A percentile compares a stretch with the other conserved stretches of the same genome.
Evolutionary conservation across 176 grass and related monocot species (phyloP).

Genomic region (Zea luxurians): DNA sequence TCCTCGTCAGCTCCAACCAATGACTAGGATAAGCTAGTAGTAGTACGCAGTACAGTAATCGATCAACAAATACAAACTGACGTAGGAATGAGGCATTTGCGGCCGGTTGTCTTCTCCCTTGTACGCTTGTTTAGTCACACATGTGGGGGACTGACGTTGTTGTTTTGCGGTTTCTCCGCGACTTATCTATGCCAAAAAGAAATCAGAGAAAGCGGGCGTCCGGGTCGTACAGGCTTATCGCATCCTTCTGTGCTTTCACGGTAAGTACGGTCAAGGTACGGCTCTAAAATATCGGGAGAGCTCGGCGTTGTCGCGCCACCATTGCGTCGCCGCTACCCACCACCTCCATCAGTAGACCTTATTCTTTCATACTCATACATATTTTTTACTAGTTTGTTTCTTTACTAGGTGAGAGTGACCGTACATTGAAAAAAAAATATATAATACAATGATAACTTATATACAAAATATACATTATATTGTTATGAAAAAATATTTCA

Average conservation of each 20-base stretch:
- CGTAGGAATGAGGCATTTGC: constrained; percentile 36
- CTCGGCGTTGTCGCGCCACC: constrained; percentile 36
- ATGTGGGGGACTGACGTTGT: not conserved
- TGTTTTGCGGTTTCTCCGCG: not conserved
- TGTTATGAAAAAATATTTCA: no score
- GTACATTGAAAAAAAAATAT: no score
- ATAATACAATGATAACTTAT: no score
- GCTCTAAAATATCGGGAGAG: constrained; percentile 17
- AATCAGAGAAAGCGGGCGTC: not conserved
- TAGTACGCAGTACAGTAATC: not conserved
- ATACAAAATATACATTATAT: no score
- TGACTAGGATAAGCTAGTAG: constrained; percentile 29
- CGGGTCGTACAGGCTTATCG: not conserved
- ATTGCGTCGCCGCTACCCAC: constrained; percentile 39
- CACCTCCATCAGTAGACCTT: not conserved
- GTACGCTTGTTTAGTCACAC: constrained; percentile 26
- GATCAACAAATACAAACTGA: constrained; percentile 22
- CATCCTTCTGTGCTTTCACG: not conserved
- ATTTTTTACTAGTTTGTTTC: no score
- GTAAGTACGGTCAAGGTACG: constrained; percentile 50
- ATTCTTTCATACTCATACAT: no score
- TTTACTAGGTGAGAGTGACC: no score
- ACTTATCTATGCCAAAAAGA: constrained; percentile 22
- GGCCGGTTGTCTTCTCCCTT: constrained; percentile 34
- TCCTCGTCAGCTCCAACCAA: constrained; percentile 20